These are phyloP conservation scores for Podila verticillata DNA, from an alignment of 192 early-diverging fungal genomes.

Conservation along the genomic window DNA sequence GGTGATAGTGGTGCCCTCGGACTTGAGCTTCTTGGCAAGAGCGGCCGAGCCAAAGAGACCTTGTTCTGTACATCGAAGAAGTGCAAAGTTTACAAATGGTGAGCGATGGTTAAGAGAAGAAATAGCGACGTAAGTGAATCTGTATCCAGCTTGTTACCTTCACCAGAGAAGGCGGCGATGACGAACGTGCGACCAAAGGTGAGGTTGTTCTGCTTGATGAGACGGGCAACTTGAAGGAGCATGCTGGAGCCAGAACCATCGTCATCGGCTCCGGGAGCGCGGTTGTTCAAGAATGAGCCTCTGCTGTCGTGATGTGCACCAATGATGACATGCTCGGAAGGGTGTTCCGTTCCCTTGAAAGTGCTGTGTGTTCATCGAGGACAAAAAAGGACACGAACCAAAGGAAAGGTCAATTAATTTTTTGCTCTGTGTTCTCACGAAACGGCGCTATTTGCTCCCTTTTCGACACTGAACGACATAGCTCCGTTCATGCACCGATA, in stretches of 20 bases:
- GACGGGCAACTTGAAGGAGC: slow-evolving; percentile 46
- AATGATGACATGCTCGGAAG: slow-evolving; percentile 55
- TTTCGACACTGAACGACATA: too few species aligned
- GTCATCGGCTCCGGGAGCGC: slow-evolving; percentile 55
- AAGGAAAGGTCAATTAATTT: not conserved
- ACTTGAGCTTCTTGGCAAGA: slow-evolving; percentile 42
- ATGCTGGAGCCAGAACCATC: slow-evolving; percentile 54
- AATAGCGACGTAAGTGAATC: not conserved
- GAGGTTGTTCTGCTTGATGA: slow-evolving; percentile 47
- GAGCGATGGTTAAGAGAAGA: not conserved
- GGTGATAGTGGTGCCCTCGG: slow-evolving; percentile 30
- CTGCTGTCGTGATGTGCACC: slow-evolving; percentile 56
- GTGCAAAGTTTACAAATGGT: not conserved
- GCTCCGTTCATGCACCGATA: too few species aligned
- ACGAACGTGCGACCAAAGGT: slow-evolving; percentile 49
- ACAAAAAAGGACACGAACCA: not conserved
- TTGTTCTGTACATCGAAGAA: slow-evolving; percentile 32
- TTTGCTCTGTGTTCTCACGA: too few species aligned
- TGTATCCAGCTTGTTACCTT: slow-evolving; percentile 18
- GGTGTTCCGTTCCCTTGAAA: slow-evolving; percentile 51
- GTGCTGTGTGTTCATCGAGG: slow-evolving; percentile 20
- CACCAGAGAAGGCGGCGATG: slow-evolving; percentile 53
- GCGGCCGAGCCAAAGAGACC: slow-evolving; percentile 55
- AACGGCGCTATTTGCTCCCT: too few species aligned
- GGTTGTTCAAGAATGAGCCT: slow-evolving; percentile 48